Percentiles rank a stretch among this genome's conserved stretches.
Evolutionary conservation across 345 rosid genomes (phyloP).

Genomic region (Arabidopsis suecica): DNA sequence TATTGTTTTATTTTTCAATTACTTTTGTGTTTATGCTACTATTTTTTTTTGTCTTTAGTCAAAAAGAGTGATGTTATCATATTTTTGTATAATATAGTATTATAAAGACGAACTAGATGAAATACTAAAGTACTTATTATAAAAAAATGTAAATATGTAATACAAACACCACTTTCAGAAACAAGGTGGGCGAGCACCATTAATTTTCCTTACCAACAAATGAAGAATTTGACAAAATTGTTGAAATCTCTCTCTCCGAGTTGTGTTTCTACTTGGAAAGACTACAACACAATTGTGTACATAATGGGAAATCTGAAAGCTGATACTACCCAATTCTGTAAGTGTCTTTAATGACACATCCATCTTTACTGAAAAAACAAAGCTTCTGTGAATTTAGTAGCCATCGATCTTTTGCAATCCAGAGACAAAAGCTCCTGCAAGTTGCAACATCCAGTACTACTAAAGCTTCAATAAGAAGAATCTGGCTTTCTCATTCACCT

Average conservation of each 20-base stretch:
- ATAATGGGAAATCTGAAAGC: slow-evolving; percentile 20
- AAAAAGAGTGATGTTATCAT: not conserved
- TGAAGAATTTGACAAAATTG: slow-evolving; percentile 26
- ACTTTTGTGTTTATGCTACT: too few species aligned
- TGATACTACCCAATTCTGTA: slow-evolving; percentile 20
- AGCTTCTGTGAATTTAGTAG: not conserved
- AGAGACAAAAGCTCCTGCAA: slow-evolving; percentile 29
- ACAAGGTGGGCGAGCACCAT: slow-evolving; percentile 10
- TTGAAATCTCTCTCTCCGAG: slow-evolving; percentile 23
- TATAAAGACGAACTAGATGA: not conserved
- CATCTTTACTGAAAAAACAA: not conserved
- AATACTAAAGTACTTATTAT: not conserved
- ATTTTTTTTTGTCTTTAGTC: not conserved
- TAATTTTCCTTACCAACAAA: slow-evolving; percentile 16
- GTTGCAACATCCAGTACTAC: not conserved
- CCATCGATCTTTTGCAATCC: slow-evolving; percentile 1
- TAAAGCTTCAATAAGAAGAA: too few species aligned
- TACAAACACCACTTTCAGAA: not conserved
- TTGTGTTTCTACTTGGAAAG: slow-evolving; percentile 30
- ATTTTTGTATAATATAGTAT: not conserved
- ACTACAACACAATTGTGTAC: slow-evolving; percentile 33
- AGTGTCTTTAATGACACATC: slow-evolving; percentile 12
- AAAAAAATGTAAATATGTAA: not conserved
- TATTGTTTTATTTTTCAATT: not conserved
- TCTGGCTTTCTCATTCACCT: slow-evolving; percentile 20